These are phyloP conservation scores for Hyphopichia homilentoma DNA, from an alignment of 805 yeast genomes.

Conservation along the genomic window DNA sequence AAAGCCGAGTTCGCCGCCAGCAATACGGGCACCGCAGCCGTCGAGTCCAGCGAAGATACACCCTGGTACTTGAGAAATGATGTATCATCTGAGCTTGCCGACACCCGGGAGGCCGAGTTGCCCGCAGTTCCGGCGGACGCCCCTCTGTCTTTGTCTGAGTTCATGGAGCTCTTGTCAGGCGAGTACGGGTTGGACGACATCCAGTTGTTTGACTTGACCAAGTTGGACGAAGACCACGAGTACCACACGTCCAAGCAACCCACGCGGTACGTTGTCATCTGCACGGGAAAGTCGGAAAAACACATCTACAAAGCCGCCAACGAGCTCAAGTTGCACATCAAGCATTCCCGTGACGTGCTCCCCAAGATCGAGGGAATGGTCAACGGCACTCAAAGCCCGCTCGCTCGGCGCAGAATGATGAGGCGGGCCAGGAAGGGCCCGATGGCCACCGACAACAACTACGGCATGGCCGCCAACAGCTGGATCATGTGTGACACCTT, in stretches of 20 bases:
- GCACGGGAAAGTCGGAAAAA: slow-evolving; percentile 72
- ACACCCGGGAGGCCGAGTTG: slow-evolving; percentile 20
- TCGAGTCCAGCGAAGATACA: slow-evolving; percentile 4
- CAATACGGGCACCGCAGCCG: no score
- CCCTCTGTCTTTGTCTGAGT: slow-evolving; percentile 47
- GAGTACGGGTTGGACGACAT: slow-evolving; percentile 68
- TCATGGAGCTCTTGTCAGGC: slow-evolving; percentile 46
- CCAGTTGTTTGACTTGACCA: slow-evolving; percentile 58
- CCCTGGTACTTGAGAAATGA: slow-evolving; percentile 63
- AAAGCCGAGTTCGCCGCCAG: no score
- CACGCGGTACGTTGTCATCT: slow-evolving; percentile 46
- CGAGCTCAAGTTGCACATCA: slow-evolving; percentile 55
- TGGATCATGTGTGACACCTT: slow-evolving; percentile 82
- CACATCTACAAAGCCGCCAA: slow-evolving; percentile 72
- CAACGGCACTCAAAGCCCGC: slow-evolving; percentile 47
- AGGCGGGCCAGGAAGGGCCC: slow-evolving; percentile 54
- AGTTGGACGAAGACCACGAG: slow-evolving; percentile 28
- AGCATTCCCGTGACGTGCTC: slow-evolving; percentile 34
- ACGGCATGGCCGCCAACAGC: slow-evolving; percentile 57
- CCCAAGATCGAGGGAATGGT: slow-evolving; percentile 72
- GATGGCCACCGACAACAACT: slow-evolving; percentile 51
- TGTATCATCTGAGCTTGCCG: slow-evolving; percentile 27
- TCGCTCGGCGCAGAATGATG: slow-evolving; percentile 35
- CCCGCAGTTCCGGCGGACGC: slow-evolving; percentile 60
- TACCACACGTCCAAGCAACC: slow-evolving; percentile 23